Evolutionary conservation across 1,284 basidiomycete species (phyloP).

Genomic region (Cryptococcus sp.): DNA sequence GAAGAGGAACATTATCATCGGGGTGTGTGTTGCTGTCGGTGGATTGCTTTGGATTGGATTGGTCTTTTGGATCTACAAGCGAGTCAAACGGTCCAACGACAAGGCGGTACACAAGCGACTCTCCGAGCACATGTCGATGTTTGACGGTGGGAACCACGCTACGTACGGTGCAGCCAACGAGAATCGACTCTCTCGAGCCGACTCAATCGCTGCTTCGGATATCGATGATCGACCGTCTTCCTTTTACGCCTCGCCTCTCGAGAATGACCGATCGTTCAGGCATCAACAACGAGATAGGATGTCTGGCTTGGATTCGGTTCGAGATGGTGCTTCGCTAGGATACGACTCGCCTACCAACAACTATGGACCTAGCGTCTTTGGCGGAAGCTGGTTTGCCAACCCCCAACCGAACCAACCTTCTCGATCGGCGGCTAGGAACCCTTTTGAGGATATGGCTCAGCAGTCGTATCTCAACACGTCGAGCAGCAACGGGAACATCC

Average conservation of each 20-base stretch:
- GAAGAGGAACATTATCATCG: constrained; percentile 45
- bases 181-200: constrained; percentile 28
- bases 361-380: constrained; percentile 29
- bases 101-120: constrained; percentile 43
- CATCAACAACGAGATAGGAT: constrained; percentile 17
- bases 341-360: constrained; percentile 5
- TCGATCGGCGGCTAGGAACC: constrained; percentile 28
- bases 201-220: constrained; percentile 43
- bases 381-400: constrained; percentile 16
- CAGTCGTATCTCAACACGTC: constrained; percentile 33
- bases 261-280: constrained; percentile 41
- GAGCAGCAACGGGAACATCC: constrained; percentile 7
- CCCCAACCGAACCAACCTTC: neutral
- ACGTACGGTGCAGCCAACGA: constrained; percentile 20
- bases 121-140: constrained; percentile 48
- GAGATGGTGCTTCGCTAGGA: constrained; percentile 3
- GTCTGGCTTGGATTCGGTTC: constrained; percentile 5
- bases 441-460: constrained; percentile 45
- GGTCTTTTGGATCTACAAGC: constrained; percentile 46
- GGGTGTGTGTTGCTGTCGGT: constrained; percentile 46
- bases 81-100: constrained; percentile 44
- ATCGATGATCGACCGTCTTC: constrained; percentile 46
- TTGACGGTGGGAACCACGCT: constrained; percentile 13
- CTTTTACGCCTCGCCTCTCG: constrained; percentile 47
- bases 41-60: constrained; percentile 44